Base-by-base conservation (phyloP, 139 green algal genomes). In the Picochlorum sp. region DNA sequence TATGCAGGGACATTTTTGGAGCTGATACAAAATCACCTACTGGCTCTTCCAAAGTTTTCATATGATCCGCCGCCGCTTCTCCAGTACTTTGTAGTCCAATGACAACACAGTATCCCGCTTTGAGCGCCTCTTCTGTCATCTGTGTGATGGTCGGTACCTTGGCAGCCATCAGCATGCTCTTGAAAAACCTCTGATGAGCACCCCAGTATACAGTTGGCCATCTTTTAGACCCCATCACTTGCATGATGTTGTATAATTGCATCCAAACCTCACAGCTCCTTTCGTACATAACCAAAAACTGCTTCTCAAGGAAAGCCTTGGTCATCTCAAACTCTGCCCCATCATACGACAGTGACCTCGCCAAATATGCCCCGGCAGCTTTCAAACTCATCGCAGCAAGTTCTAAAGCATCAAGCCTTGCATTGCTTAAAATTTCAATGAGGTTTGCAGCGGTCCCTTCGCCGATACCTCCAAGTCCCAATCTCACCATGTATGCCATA, bases 401-500 rank as follows among this genome's bases (percentile, higher is more conserved):
- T 77, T 92, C 85, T 65, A 89, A 60, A 9, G 78, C 78, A 34
- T 81, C 86, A 54, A 92, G 74, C 1, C 80, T 80, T 21, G 77
- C 75, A 65, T 66, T 68, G 24, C 55, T 66, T 15, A 79, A 67
- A 34, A 64, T 34, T 6, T 77, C 66, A 23, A 90, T 73, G 23
- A 91, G 66, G 49, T 90, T 77, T 37, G 71, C 51, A 2, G 71
- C 79, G 20, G 79, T 67, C 23, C 67, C 60, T 58, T 79, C 85
- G 3, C 84, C 84, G 6, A 54, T 21, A 10, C 47, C 47, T 26
- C 18, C 47, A 9, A 59, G 15, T 24, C 79, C 71, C 56, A 94
- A 74, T 21, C 88, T 83, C 9, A 60, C 73, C 85, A 96, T 96
- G 79, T 97, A 97, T 11, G 79, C 81, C 66, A 96, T 69, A 76